Evolutionary conservation across 2,329 filamentous ascomycete species (phyloP).

Genomic region (Penicillium sp.): DNA sequence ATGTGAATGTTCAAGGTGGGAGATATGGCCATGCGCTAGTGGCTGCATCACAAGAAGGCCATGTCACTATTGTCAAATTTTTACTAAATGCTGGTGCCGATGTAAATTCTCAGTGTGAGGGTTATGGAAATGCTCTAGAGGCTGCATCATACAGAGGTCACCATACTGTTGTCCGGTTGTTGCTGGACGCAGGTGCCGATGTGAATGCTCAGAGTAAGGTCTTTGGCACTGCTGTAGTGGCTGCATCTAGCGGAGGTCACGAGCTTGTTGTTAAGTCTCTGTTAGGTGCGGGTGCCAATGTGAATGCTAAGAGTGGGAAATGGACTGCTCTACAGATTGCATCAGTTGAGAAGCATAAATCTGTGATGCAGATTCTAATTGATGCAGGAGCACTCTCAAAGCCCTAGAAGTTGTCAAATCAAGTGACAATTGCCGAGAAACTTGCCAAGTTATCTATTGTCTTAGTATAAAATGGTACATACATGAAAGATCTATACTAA

Average conservation of each 20-base stretch:
- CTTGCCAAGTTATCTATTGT: too few species aligned
- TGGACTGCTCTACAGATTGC: constrained; percentile 6
- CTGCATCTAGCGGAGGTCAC: too few species aligned
- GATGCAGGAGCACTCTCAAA: constrained; percentile 7
- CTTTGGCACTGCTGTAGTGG: constrained; percentile 4
- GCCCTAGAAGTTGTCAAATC: too few species aligned
- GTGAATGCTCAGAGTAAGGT: background rate
- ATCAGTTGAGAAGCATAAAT: background rate
- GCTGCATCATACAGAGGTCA: background rate
- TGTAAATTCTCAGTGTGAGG: background rate
- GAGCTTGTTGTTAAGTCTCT: too few species aligned
- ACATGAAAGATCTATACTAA: too few species aligned
- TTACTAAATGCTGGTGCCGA: background rate
- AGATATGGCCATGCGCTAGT: background rate
- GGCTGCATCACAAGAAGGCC: background rate
- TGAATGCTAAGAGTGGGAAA: background rate
- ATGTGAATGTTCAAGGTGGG: constrained; percentile 1
- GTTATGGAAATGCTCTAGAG: constrained; percentile 4
- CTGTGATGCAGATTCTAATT: background rate
- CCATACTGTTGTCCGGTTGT: background rate
- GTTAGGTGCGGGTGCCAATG: background rate
- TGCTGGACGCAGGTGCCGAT: constrained; percentile 8
- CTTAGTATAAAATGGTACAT: too few species aligned
- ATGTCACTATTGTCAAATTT: background rate
- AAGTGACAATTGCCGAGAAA: too few species aligned